Evolutionary conservation across 768 basidiomycete species (phyloP), one percentile per base, ranked within the genome.

Genomic region (Suillus subluteus): DNA sequence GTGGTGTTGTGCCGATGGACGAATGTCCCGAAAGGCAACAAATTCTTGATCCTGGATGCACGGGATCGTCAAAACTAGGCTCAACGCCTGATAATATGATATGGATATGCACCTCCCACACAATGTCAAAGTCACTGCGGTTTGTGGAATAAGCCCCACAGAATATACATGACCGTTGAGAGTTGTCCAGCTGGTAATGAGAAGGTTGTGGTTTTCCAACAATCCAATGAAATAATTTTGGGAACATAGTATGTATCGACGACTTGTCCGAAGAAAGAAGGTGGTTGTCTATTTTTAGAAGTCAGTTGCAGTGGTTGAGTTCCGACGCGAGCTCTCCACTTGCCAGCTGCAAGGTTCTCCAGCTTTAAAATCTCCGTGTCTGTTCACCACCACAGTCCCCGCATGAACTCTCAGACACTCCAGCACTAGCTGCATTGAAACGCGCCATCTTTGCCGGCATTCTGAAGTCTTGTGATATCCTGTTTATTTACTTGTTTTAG

Each of bases 21-120:
- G 79, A 56, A 75, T 75, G 68, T 88, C 87, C 56, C 78, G 73
- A 62, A 88, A 88, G 5, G 85, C 86, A 13, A 88, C 65, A 66
- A 87, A 86, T 5, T 71, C 69, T 1, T 79, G 74, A 66, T 86
- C 83, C 86, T 88, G 40, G 7, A 35, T 30, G 35, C 26, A 18
- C 12, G 35, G 52, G 37, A 37, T 8, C 37, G 46, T 44, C 43
- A 55, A 23, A 11, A 21, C 55, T 55, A 11, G 18, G 54, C 11
- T 55, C 32, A 26, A 13, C 26, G 26, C 26, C 12, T 6, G 15
- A 37, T 8, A 26, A 62, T 7, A 32, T 32, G 26, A 23, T 30
- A 30, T 26, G 56, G 4, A 37, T 7, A 35, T 76, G 40, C 67
- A 81, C 87, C 82, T 88, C 84, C 75, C 83, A 87, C 1, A 83